phyloP scores from a whole-genome alignment of 179 eudicot genomes.

The Beta lomatogona region DNA sequence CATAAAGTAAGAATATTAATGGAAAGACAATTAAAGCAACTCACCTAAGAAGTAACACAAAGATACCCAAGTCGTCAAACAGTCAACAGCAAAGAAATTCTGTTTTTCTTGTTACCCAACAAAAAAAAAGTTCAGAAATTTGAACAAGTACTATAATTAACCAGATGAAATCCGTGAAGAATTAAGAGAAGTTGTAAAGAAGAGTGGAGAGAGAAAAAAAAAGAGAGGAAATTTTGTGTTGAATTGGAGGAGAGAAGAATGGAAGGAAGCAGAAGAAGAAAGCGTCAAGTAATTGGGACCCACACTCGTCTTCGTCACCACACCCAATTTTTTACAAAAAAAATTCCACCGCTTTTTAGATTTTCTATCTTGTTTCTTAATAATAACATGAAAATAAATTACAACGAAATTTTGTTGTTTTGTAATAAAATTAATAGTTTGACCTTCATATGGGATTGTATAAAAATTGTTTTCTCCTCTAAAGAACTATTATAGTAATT shows the following conservation, averaged over 20 bases:
- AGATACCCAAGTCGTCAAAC: slow-evolving; percentile 20
- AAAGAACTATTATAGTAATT: too few species aligned
- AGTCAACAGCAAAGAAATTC: slow-evolving; percentile 25
- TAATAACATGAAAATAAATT: too few species aligned
- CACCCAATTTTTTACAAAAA: background rate
- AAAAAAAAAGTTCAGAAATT: slow-evolving; percentile 13
- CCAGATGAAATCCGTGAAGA: background rate
- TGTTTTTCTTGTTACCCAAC: too few species aligned
- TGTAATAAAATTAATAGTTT: too few species aligned
- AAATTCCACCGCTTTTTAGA: background rate
- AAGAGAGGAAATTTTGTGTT: slow-evolving; percentile 2
- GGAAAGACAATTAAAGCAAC: background rate
- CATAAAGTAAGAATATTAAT: background rate
- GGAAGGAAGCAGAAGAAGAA: slow-evolving; percentile 15
- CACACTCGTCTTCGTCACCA: background rate
- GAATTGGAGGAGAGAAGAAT: background rate
- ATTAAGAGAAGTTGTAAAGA: background rate
- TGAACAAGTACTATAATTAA: background rate
- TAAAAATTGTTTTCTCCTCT: too few species aligned
- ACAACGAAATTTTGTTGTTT: too few species aligned
- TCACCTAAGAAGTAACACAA: background rate
- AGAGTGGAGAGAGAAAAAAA: background rate
- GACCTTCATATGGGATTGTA: too few species aligned
- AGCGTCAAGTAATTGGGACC: slow-evolving; percentile 29
- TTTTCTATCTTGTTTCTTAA: background rate